Evolutionary conservation across 306 rosid species (phyloP), one percentile per base, ranked within the genome.

Genomic region (Corylus avellana): DNA sequence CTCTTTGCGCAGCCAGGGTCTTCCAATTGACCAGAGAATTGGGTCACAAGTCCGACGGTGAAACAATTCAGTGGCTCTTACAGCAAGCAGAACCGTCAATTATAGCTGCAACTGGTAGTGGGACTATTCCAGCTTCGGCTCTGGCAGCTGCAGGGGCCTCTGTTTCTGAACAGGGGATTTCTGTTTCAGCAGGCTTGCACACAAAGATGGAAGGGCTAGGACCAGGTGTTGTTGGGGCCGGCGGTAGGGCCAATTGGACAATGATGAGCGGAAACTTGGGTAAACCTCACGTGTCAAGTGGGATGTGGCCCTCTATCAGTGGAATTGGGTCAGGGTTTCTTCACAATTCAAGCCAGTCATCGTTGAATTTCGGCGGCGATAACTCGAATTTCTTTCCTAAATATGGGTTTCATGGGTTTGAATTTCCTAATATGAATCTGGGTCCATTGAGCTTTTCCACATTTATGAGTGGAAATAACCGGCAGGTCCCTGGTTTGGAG

Each of bases 31-130:
- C 88, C 2, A 81, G 89, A 67, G 88, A 87, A 75, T 78, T 87
- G 57, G 90, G 90, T 14, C 87, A 86, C 58, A 86, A 86, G 16
- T 77, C 89, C 12, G 89, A 86, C 16, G 89, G 89, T 2, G 91
- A 88, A 9, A 88, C 91, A 13, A 88, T 88, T n/a, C 89, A 88
- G 54, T 88, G 91, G 91, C 89, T 88, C 0, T 66, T 88, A 9
- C 86, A 88, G 47, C 91, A 88, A 59, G 89, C 91, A 0, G 91
- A 88, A 67, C 91, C 89, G 1, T 85, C 91, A 9, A 88, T 88
- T 32, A 77, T 88, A 2, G 86, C 87, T 14, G 89, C 91, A 12
- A 88, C 91, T 0, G 91, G 91, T 29, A 58, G 82, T 49, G 91
- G 91, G 39, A 88, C 89, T 2, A 63, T 83, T 59, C 91, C 91